These are phyloP conservation scores for Neurospora intermedia DNA, from an alignment of 495 filamentous ascomycete species.

Conservation along the genomic window DNA sequence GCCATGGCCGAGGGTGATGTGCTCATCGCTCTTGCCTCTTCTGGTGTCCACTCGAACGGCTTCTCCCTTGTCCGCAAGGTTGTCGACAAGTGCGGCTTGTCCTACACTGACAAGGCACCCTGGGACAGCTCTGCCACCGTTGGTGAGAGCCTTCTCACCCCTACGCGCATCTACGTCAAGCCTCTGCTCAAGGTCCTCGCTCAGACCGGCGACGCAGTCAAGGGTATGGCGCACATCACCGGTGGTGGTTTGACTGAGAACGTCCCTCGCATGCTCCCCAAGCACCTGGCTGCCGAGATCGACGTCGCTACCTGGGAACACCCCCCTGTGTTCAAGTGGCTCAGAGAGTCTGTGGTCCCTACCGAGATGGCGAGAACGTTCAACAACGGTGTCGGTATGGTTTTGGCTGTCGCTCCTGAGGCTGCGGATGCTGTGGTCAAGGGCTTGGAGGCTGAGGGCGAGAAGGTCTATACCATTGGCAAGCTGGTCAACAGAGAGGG, in stretches of 20 bases:
- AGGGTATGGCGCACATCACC: conserved; percentile 93
- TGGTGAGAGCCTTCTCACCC: conserved; percentile 65
- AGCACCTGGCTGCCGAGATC: conserved; percentile 61
- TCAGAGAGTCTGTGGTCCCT: conserved; percentile 61
- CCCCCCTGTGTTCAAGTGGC: conserved; percentile 72
- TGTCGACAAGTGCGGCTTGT: conserved; percentile 57
- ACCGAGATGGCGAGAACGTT: conserved; percentile 82
- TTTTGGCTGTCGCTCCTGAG: conserved; percentile 58
- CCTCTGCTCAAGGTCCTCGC: conserved; percentile 53
- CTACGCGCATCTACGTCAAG: conserved; percentile 74
- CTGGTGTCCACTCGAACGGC: conserved; percentile 86
- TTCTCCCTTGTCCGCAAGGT: conserved; percentile 90
- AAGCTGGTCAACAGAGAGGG: conserved; percentile 43
- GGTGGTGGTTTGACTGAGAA: conserved; percentile 89
- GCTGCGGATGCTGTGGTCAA: conserved; percentile 41
- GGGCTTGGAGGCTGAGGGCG: conserved; percentile 52
- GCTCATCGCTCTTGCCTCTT: conserved; percentile 70
- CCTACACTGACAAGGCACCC: conserved; percentile 59
- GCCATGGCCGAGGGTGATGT: conserved; percentile 74
- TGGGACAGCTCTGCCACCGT: conserved; percentile 49
- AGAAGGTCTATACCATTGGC: conserved; percentile 70
- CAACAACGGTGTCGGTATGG: conserved; percentile 91
- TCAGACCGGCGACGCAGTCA: conserved; percentile 37
- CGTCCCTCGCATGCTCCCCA: conserved; percentile 83
- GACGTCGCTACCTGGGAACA: conserved; percentile 61